A percentile compares a stretch with the other conserved stretches of the same genome.
These are phyloP conservation scores for Zea luxurians DNA, from an alignment of 176 grass and related monocot species.

Conservation along the genomic window DNA sequence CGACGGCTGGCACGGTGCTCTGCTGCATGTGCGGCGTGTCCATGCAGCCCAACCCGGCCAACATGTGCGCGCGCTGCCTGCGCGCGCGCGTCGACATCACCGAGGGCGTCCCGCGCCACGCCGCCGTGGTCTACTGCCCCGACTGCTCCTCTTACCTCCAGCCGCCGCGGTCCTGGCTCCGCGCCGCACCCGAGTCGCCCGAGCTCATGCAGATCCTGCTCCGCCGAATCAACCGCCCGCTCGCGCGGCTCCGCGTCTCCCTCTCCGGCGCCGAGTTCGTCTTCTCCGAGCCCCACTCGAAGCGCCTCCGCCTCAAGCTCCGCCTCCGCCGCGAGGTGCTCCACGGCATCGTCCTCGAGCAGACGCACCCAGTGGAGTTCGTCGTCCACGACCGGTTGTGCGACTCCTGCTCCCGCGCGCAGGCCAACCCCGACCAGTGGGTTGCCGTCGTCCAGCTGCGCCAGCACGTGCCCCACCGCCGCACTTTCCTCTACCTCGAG, in stretches of 20 bases:
- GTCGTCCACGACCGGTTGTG: slow-evolving; percentile 82
- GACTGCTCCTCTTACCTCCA: slow-evolving; percentile 37
- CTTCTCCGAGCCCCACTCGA: slow-evolving; percentile 96
- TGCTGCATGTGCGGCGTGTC: slow-evolving; percentile 91
- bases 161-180: slow-evolving; percentile 38
- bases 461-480: slow-evolving; percentile 76
- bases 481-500: slow-evolving; percentile 90
- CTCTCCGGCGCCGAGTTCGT: slow-evolving; percentile 83
- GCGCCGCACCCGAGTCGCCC: slow-evolving; percentile 57
- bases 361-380: slow-evolving; percentile 71
- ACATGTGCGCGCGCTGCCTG: slow-evolving; percentile 91
- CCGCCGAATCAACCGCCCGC: slow-evolving; percentile 64
- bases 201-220: slow-evolving; percentile 85
- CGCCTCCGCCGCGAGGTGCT: slow-evolving; percentile 81
- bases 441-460: slow-evolving; percentile 70
- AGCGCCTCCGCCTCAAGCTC: slow-evolving; percentile 88
- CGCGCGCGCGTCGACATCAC: slow-evolving; percentile 59
- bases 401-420: slow-evolving; percentile 54
- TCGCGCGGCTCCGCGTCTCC: slow-evolving; percentile 60
- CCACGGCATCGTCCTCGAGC: slow-evolving; percentile 74
- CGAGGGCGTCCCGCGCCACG: slow-evolving; percentile 37
- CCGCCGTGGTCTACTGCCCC: slow-evolving; percentile 34
- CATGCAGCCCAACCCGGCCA: slow-evolving; percentile 82
- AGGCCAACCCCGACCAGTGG: slow-evolving; percentile 87
- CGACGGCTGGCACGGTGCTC: slow-evolving; percentile 84